Conservation (phyloP, 176 grass and related monocot species). For the Aegilops speltoides region DNA sequence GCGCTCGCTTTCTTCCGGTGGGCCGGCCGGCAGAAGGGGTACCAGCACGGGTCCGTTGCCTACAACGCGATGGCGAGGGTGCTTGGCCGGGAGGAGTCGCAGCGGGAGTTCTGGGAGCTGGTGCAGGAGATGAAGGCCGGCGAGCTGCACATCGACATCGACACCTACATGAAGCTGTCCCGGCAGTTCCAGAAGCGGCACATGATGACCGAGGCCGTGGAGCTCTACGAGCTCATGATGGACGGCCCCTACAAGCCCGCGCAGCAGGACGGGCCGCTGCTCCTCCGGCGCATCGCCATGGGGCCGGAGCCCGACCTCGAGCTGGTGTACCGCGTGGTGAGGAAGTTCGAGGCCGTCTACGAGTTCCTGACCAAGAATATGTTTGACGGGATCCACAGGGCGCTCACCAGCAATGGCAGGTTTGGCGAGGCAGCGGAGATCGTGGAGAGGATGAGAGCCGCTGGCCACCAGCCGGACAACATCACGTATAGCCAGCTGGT, state of each 20-base stretch:
- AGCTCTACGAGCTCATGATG: slow-evolving; percentile 94
- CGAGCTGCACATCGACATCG: slow-evolving; percentile 67
- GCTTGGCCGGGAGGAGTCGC: slow-evolving; percentile 56
- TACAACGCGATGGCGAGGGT: slow-evolving; percentile 81
- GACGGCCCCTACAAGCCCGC: slow-evolving; percentile 81
- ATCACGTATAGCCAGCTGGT: slow-evolving; percentile 84
- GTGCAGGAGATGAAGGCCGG: slow-evolving; percentile 61
- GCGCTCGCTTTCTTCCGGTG: slow-evolving; percentile 81
- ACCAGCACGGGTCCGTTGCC: slow-evolving; percentile 43
- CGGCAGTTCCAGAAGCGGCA: slow-evolving; percentile 67
- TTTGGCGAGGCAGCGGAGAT: slow-evolving; percentile 66
- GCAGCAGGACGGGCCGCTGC: slow-evolving; percentile 53
- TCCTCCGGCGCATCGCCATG: slow-evolving; percentile 72
- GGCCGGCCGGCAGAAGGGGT: slow-evolving; percentile 35
- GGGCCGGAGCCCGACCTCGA: slow-evolving; percentile 49
- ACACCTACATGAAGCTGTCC: slow-evolving; percentile 81
- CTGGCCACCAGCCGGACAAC: slow-evolving; percentile 77
- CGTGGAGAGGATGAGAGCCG: slow-evolving; percentile 52
- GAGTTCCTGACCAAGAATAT: slow-evolving; percentile 61
- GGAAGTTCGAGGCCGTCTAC: slow-evolving; percentile 59
- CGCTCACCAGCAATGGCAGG: slow-evolving; percentile 59
- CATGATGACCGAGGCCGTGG: slow-evolving; percentile 62
- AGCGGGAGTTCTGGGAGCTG: slow-evolving; percentile 63
- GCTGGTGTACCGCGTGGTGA: slow-evolving; percentile 66
- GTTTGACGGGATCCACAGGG: slow-evolving; percentile 78